phyloP scores from a whole-genome alignment of 176 grass and related monocot species.

The Luzula sylvatica region DNA sequence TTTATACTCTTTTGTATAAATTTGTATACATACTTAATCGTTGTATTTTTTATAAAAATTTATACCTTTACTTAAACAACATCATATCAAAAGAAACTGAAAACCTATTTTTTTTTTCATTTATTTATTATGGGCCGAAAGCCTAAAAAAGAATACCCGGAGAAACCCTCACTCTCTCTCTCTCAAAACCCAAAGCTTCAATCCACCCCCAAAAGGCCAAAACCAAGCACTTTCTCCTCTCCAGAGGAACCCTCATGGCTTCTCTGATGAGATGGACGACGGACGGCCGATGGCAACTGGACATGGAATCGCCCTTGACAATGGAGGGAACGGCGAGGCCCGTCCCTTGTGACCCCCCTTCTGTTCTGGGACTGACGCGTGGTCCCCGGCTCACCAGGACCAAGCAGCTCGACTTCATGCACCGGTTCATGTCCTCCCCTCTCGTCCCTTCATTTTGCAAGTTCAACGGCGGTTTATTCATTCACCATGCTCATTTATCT shows the following conservation, averaged over 20 bases:
- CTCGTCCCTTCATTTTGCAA: constrained; percentile 69
- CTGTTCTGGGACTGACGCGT: constrained; percentile 55
- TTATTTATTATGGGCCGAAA: too few species aligned
- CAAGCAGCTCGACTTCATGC: constrained; percentile 98
- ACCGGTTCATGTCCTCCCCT: constrained; percentile 88
- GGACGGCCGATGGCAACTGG: constrained; percentile 69
- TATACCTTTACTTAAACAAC: too few species aligned
- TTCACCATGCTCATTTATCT: constrained; percentile 59
- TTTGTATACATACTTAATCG: too few species aligned
- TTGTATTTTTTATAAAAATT: too few species aligned
- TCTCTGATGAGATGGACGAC: constrained; percentile 60
- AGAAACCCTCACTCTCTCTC: not conserved
- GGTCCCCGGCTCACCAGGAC: constrained; percentile 57
- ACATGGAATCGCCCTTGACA: constrained; percentile 64
- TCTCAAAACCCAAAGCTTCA: not conserved
- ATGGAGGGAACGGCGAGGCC: constrained; percentile 85
- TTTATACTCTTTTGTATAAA: too few species aligned
- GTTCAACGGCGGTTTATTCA: constrained; percentile 33
- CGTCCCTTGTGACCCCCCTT: constrained; percentile 65
- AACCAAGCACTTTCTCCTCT: not conserved
- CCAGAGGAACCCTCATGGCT: constrained; percentile 37
- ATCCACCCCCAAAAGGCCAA: too few species aligned
- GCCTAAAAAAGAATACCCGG: too few species aligned
- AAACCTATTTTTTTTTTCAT: too few species aligned
- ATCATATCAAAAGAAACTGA: too few species aligned